phyloP scores from a whole-genome alignment of 768 basidiomycete genomes.

The Collybiopsis luxurians region DNA sequence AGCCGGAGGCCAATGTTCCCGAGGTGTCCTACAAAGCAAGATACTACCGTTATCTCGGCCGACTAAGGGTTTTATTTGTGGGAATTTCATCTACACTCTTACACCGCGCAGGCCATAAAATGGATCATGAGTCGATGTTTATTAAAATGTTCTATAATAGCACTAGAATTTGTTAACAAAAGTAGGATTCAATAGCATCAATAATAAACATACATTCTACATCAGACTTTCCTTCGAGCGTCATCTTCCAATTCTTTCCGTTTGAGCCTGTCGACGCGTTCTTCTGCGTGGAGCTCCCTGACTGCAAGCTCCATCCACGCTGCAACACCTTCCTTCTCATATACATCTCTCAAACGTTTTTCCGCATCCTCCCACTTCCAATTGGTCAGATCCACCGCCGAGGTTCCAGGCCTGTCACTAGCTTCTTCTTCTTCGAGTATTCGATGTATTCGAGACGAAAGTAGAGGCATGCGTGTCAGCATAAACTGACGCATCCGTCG shows the following conservation, averaged over 20 bases:
- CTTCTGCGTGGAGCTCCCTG: constrained; percentile 39
- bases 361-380: constrained; percentile 36
- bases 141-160: neutral
- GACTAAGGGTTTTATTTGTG: too few relatives aligned
- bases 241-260: neutral
- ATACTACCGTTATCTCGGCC: neutral
- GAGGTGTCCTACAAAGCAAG: neutral
- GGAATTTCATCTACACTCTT: too few relatives aligned
- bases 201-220: neutral
- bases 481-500: constrained; percentile 36
- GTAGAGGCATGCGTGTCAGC: constrained; percentile 34
- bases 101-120: too few relatives aligned
- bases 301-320: constrained; percentile 35
- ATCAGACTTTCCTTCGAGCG: neutral
- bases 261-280: neutral
- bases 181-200: neutral
- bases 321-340: constrained; percentile 36
- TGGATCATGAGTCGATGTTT: too few relatives aligned
- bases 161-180: neutral
- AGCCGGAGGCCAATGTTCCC: neutral
- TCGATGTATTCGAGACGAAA: constrained; percentile 40
- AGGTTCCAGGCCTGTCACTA: neutral
- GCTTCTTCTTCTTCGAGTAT: constrained; percentile 6
- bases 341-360: constrained; percentile 35
- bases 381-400: constrained; percentile 15